A percentile compares a stretch with the other conserved stretches of the same genome.
Conservation (phyloP, 495 filamentous ascomycete genomes). For the Glutinoglossum americanum region DNA sequence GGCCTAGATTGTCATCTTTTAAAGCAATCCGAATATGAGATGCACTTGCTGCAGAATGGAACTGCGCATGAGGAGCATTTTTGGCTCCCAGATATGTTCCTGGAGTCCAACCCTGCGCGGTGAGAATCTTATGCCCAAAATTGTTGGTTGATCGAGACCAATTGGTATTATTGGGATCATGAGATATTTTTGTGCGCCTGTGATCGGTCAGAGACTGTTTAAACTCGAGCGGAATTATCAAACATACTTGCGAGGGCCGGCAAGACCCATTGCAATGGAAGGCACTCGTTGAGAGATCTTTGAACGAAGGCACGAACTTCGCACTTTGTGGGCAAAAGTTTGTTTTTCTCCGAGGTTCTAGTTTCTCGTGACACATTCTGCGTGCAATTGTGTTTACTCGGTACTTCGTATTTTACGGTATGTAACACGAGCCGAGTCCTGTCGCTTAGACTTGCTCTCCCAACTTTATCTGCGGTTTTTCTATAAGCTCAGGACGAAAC, state of each 20-base stretch:
- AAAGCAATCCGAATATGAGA: slow-evolving; percentile 58
- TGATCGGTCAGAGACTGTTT: slow-evolving; percentile 1
- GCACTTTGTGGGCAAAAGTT: not conserved
- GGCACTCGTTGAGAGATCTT: not conserved
- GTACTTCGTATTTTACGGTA: too few relatives aligned
- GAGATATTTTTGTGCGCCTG: slow-evolving; percentile 62
- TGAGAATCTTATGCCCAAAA: slow-evolving; percentile 74
- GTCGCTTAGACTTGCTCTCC: not conserved
- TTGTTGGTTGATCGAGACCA: slow-evolving; percentile 65
- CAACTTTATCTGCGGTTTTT: too few relatives aligned
- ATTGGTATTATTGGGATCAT: slow-evolving; percentile 83
- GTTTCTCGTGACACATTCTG: too few relatives aligned
- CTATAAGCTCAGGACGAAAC: too few relatives aligned
- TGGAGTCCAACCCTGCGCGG: slow-evolving; percentile 74
- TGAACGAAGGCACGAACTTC: not conserved
- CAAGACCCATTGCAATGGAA: slow-evolving; percentile 40
- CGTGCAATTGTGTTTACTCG: too few relatives aligned
- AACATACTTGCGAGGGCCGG: slow-evolving; percentile 46
- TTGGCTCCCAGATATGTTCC: slow-evolving; percentile 58
- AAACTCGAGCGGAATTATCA: not conserved
- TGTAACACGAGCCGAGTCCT: too few relatives aligned
- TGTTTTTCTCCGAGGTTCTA: too few relatives aligned
- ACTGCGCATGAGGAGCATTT: slow-evolving; percentile 45
- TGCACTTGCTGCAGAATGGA: slow-evolving; percentile 52
- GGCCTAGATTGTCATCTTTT: slow-evolving; percentile 75